Base-by-base conservation (phyloP, 192 early-diverging fungal species). In the Ramicandelaber brevisporus region DNA sequence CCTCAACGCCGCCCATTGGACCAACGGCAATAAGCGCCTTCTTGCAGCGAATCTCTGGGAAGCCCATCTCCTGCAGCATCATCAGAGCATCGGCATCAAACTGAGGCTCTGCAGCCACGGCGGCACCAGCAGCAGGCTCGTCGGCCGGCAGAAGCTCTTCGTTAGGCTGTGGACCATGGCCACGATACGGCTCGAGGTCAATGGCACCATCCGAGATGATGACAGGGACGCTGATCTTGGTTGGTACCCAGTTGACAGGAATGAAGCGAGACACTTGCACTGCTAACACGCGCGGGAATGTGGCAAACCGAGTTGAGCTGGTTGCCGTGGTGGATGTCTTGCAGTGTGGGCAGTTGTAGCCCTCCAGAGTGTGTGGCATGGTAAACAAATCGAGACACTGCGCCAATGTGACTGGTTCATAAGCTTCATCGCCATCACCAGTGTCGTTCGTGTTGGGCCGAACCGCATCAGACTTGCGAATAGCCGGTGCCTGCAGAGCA, bases 31-130 rank as follows among this genome's bases (percentile, higher is more conserved):
- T 41, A 20, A 95, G 44, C 0, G 88, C 92, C 39, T 78, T 80
- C 29, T 67, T 65, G 36, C 77, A 79, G 26, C 84, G 59, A 27
- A 67, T 56, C 39, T 79, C 67, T 9, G 83, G 68, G 51, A 98
- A 92, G 1, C 92, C 92, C 87, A 98, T 95, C 16, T 57, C 48
- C 45, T 78, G 48, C 15, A 98, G 59, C 45, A 87, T 74, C n/a
- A 60, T 57, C 24, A 98, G 37, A 9, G 57, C 72, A 0, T 14
- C 41, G 30, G 60, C 54, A 47, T 98, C 67, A 18, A 85, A 55
- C 1, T 33, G 23, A 2, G 64, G 67, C 27, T 33, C 57, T 6
- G 38, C 5, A 10, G 28, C 26, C 9, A 21, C 30, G 3, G 24
- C 28, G 17, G 36, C 23, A 29, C 32, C 23, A 20, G n/a, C 25